phyloP scores from a whole-genome alignment of 2,329 filamentous ascomycete genomes.

The Leptoxyphium fumago region DNA sequence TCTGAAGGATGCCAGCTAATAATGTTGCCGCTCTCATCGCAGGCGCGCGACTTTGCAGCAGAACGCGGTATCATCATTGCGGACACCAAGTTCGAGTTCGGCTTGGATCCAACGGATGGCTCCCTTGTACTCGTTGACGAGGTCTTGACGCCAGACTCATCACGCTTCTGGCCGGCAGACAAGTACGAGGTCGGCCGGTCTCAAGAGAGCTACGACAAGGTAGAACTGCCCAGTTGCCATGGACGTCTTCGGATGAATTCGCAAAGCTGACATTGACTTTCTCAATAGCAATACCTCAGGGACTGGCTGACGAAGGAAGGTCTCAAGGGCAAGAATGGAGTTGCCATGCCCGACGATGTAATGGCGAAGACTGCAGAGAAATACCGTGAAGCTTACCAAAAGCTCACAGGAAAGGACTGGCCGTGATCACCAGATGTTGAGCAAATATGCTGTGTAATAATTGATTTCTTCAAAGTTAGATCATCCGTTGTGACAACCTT shows the following conservation, averaged over 20 bases:
- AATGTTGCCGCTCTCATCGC: background rate
- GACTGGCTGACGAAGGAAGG: constrained; percentile 66
- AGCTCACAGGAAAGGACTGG: constrained; percentile 45
- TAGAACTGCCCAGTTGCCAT: constrained; percentile 2
- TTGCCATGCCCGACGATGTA: constrained; percentile 59
- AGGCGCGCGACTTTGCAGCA: constrained; percentile 48
- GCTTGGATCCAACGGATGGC: constrained; percentile 43
- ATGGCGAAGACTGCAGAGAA: constrained; percentile 52
- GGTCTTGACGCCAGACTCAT: constrained; percentile 61
- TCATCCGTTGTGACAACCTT: too few relatives aligned
- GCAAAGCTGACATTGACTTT: constrained; percentile 3
- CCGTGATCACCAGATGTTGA: constrained; percentile 6
- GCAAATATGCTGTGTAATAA: too few relatives aligned
- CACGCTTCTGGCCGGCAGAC: constrained; percentile 71
- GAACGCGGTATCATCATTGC: constrained; percentile 61
- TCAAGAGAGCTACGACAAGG: constrained; percentile 77
- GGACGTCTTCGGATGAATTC: background rate
- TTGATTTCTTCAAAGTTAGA: too few relatives aligned
- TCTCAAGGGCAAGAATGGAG: constrained; percentile 59
- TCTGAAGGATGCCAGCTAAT: background rate
- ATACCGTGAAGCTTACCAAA: constrained; percentile 63
- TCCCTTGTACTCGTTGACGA: constrained; percentile 69
- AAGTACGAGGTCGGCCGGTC: constrained; percentile 57
- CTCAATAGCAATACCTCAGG: constrained; percentile 38
- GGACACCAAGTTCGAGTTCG: constrained; percentile 67